Evolutionary conservation across 257 asterid species (phyloP).

Genomic region (Fraxinus americana): DNA sequence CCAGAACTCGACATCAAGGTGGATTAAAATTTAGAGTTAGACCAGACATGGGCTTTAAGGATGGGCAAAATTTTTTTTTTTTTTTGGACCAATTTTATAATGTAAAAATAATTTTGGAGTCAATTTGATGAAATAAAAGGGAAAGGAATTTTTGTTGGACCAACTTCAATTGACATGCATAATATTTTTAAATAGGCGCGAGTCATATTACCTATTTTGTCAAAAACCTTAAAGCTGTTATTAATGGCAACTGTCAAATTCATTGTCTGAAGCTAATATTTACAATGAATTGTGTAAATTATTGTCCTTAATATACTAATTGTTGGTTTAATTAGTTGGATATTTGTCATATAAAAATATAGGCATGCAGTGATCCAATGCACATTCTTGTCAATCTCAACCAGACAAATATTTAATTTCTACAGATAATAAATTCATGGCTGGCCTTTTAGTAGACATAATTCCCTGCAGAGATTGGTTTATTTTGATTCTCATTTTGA

Average conservation of each 20-base stretch:
- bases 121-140: too few species aligned
- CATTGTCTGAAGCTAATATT: not conserved
- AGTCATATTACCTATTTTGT: too few species aligned
- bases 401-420: not conserved
- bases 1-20: too few species aligned
- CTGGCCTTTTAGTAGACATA: not conserved
- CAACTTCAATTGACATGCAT: too few species aligned
- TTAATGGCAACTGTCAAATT: not conserved
- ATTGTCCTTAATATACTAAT: not conserved
- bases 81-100: too few species aligned
- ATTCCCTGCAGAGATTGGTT: not conserved
- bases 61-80: too few species aligned
- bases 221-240: too few species aligned
- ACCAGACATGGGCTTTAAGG: too few species aligned
- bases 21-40: too few species aligned
- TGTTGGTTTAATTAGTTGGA: not conserved
- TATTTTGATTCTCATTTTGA: constrained; percentile 5
- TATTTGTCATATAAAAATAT: not conserved
- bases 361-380: not conserved
- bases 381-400: not conserved
- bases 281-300: not conserved
- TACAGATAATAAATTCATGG: not conserved
- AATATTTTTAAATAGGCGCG: too few species aligned
- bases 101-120: too few species aligned
- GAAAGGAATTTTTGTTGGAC: too few species aligned